phyloP scores from a whole-genome alignment of 2,329 filamentous ascomycete species.

The Gaeumannomyces sp. region DNA sequence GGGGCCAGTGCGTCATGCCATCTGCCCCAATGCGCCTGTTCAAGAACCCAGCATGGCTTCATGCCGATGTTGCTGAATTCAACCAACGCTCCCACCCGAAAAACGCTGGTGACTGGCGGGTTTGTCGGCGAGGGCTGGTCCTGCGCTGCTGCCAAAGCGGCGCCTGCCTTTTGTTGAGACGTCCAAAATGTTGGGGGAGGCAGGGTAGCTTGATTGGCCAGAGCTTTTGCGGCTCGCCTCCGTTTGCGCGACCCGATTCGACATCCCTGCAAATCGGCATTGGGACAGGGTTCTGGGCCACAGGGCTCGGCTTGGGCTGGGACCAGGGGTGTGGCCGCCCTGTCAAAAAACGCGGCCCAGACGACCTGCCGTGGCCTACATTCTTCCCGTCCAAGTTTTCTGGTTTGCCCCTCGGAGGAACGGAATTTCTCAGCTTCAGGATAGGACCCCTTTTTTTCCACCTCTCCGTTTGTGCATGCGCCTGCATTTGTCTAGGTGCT shows the following conservation, averaged over 20 bases:
- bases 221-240: background rate
- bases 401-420: background rate
- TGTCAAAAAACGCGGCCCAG: background rate
- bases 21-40: background rate
- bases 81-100: background rate
- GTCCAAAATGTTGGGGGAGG: constrained; percentile 12
- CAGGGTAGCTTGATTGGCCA: constrained; percentile 7
- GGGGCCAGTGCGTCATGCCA: background rate
- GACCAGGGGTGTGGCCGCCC: background rate
- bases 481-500: no score
- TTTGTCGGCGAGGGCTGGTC: background rate
- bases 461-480: no score
- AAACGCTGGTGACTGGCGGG: background rate
- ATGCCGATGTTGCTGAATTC: background rate
- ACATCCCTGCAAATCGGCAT: background rate
- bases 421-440: background rate
- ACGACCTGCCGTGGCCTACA: background rate
- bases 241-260: background rate
- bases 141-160: background rate
- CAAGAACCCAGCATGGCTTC: background rate
- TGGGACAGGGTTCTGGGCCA: background rate
- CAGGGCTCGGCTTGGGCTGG: background rate
- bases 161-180: constrained; percentile 12
- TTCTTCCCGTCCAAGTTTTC: background rate
- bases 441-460: background rate